Evolutionary conservation across 1,284 basidiomycete species (phyloP).

Genomic region (Ceratobasidium sp.): DNA sequence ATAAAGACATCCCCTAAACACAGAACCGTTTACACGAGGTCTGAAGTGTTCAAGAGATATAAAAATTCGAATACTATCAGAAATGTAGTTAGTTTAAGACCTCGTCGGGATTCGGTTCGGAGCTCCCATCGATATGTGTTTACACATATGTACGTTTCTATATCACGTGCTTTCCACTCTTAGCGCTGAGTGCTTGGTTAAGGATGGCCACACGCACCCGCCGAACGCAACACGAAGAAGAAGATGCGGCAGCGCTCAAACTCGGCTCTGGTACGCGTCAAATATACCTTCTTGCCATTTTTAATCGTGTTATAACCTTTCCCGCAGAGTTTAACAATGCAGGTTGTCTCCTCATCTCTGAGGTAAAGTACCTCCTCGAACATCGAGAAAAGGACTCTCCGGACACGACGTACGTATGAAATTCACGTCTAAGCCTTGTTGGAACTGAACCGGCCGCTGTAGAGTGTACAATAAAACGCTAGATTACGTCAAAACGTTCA

Average conservation of each 20-base stretch:
- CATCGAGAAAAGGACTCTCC: slow-evolving; percentile 82
- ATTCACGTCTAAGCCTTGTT: not conserved
- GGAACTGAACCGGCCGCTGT: slow-evolving; percentile 12
- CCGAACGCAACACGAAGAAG: slow-evolving; percentile 47
- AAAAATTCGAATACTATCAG: too few relatives aligned
- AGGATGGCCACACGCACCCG: slow-evolving; percentile 40
- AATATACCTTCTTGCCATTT: not conserved
- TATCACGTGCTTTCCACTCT: too few relatives aligned
- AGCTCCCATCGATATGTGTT: too few relatives aligned
- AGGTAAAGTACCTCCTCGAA: slow-evolving; percentile 90
- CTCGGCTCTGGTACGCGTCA: slow-evolving; percentile 46
- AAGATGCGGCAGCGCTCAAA: slow-evolving; percentile 49
- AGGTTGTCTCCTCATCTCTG: slow-evolving; percentile 90
- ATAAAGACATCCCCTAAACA: too few relatives aligned
- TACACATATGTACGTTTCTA: too few relatives aligned
- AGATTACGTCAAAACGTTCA: slow-evolving; percentile 91
- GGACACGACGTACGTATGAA: slow-evolving; percentile 77
- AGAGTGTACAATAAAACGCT: slow-evolving; percentile 94
- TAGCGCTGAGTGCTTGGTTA: slow-evolving; percentile 7
- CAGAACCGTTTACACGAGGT: too few relatives aligned
- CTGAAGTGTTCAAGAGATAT: too few relatives aligned
- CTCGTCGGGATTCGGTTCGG: too few relatives aligned
- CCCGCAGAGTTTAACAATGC: slow-evolving; percentile 87
- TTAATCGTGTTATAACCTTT: not conserved
- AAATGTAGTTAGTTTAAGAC: too few relatives aligned